A percentile compares a stretch with the other conserved stretches of the same genome.
Evolutionary conservation across 805 yeast species (phyloP).

Genomic region (Candida michaelii): DNA sequence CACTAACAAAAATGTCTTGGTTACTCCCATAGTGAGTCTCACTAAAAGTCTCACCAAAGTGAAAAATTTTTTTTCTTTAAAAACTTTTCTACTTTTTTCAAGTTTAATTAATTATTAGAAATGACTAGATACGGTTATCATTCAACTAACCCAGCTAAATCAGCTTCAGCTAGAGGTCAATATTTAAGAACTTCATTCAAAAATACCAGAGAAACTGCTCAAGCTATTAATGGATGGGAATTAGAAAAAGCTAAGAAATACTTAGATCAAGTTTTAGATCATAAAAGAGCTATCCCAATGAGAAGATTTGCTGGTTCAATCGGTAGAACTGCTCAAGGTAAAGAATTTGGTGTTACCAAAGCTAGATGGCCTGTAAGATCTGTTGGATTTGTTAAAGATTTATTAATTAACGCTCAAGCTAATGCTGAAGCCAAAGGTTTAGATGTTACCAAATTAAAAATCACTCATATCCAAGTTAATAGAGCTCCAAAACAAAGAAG

Average conservation of each 20-base stretch:
- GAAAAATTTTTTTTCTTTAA: slow-evolving; percentile 5
- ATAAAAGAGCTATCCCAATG: slow-evolving; percentile 99
- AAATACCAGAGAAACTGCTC: slow-evolving; percentile 99
- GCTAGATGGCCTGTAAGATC: slow-evolving; percentile 99
- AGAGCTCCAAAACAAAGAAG: slow-evolving; percentile 99
- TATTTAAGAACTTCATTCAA: slow-evolving; percentile 99
- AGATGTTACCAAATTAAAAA: slow-evolving; percentile 89
- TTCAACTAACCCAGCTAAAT: slow-evolving; percentile 98
- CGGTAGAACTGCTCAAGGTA: slow-evolving; percentile 99
- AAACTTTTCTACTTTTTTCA: slow-evolving; percentile 7
- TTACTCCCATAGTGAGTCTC: not conserved
- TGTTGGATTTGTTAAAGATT: slow-evolving; percentile 91
- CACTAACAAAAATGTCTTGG: slow-evolving; percentile 1
- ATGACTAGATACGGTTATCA: slow-evolving; percentile 99
- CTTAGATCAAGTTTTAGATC: slow-evolving; percentile 94
- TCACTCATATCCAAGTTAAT: slow-evolving; percentile 99
- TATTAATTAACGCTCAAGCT: slow-evolving; percentile 96
- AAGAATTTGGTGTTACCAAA: slow-evolving; percentile 99
- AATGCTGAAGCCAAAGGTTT: slow-evolving; percentile 99
- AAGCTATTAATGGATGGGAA: slow-evolving; percentile 98
- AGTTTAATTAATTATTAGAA: slow-evolving; percentile 20
- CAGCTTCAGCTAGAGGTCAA: slow-evolving; percentile 99
- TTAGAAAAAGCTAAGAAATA: slow-evolving; percentile 92
- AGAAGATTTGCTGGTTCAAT: slow-evolving; percentile 95
- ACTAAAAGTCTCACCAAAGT: slow-evolving; percentile 1